These are phyloP conservation scores for Calycina marina DNA, from an alignment of 2,329 filamentous ascomycete genomes.

Conservation along the genomic window DNA sequence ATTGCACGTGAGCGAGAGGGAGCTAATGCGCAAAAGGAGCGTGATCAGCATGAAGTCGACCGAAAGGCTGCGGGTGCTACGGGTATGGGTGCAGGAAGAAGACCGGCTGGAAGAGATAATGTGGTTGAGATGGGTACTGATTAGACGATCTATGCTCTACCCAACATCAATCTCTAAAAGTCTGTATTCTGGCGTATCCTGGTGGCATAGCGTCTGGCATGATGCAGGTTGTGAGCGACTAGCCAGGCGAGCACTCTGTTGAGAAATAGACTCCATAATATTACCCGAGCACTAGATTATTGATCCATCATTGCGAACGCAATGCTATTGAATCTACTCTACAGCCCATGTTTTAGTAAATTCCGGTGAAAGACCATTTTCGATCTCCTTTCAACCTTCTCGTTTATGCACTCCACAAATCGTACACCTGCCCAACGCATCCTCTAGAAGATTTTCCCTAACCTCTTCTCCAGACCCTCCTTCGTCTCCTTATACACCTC, in stretches of 20 bases:
- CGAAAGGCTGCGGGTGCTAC: slow-evolving; percentile 33
- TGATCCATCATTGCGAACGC: not conserved
- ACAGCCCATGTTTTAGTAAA: slow-evolving; percentile 1
- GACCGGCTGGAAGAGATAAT: slow-evolving; percentile 18
- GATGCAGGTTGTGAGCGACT: slow-evolving; percentile 12
- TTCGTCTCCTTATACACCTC: slow-evolving; percentile 41
- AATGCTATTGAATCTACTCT: not conserved
- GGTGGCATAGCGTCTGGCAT: slow-evolving; percentile 21
- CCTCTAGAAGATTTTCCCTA: slow-evolving; percentile 31
- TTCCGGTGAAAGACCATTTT: not conserved
- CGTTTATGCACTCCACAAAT: slow-evolving; percentile 2
- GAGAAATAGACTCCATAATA: no score
- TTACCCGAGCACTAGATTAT: no score
- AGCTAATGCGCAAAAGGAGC: slow-evolving; percentile 63
- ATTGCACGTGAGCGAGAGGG: slow-evolving; percentile 70
- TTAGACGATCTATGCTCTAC: no score
- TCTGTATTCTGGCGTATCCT: slow-evolving; percentile 16
- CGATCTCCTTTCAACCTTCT: slow-evolving; percentile 1
- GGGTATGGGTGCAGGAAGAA: slow-evolving; percentile 30
- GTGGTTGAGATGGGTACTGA: slow-evolving; percentile 24
- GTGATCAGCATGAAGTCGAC: slow-evolving; percentile 58
- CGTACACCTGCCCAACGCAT: not conserved
- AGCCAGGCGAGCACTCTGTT: no score
- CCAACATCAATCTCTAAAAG: slow-evolving; percentile 9
- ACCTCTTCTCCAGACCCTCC: slow-evolving; percentile 32